Evolutionary conservation across 345 rosid genomes (phyloP), one percentile per base, ranked within the genome.

Genomic region (Acer yangbiense): DNA sequence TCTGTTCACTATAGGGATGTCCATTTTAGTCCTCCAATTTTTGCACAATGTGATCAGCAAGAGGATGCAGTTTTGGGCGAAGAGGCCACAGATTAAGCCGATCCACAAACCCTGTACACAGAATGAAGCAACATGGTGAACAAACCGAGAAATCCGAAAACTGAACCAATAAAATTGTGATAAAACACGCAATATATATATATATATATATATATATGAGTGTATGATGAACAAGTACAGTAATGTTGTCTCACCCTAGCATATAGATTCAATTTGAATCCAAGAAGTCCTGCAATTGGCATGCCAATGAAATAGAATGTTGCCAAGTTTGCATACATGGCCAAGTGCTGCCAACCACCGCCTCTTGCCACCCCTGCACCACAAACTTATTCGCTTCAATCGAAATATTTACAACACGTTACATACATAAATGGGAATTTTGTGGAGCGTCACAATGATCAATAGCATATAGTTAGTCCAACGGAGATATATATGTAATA

Each of bases 311-410:
- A 25, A 74, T 83, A 90, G 52, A 87, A 89, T 17, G 91, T 83
- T 20, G 76, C 89, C 29, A 92, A 75, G 74, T 94, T 91, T n/a
- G 79, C 86, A 61, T 75, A 71, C 2, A 87, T 84, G 13, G 83
- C 97, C 66, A 88, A 35, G 1, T 77, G 88, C 75, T 92, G 94
- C 93, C 94, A 91, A 14, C 93, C 94, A 10, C 96, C 85, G 32
- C 94, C 96, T 80, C 92, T 88, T 0, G 89, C 91, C 57, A 91
- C 92, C 79, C 93, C 98, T 90, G 72, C 54, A n/a, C 8, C 54
- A 0, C 17, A 27, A 18, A 18, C 5, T 60, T 2, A 1, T 0
- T 10, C 2, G 4, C 4, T 9, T 18, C 8, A 2, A 60, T 20
- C 52, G 16, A 48, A 48, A 48, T 48, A 48, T 48, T 9, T 3